These are phyloP conservation scores for Mortierella sp. DNA, from an alignment of 371 early-diverging fungal genomes.

Conservation along the genomic window DNA sequence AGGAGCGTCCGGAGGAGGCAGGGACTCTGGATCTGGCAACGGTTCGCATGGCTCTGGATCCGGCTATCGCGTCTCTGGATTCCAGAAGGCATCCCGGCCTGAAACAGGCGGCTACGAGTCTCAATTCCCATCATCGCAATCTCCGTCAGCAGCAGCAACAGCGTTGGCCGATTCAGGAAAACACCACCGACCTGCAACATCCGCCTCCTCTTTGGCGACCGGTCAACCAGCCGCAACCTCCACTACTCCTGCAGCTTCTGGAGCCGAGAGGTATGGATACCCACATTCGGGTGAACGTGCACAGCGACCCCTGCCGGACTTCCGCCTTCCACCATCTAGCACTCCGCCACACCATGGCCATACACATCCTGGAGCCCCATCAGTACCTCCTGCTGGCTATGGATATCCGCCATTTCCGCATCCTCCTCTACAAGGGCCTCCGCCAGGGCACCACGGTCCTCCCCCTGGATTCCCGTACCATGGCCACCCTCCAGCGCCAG, in stretches of 20 bases:
- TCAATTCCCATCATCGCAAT: not conserved
- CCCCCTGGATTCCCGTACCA: constrained; percentile 24
- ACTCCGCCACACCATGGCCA: constrained; percentile 3
- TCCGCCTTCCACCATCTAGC: not conserved
- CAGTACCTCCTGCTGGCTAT: constrained; percentile 18
- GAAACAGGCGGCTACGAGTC: constrained; percentile 32
- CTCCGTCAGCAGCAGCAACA: not conserved
- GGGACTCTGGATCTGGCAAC: constrained; percentile 12
- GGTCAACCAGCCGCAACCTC: not conserved
- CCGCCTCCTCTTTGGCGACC: not conserved
- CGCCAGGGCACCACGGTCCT: constrained; percentile 20
- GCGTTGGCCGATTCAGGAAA: not conserved
- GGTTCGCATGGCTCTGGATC: constrained; percentile 13
- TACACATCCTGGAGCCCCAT: constrained; percentile 1
- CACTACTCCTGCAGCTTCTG: not conserved
- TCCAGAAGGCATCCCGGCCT: constrained; percentile 39
- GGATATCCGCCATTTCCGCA: constrained; percentile 18
- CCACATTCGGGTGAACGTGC: too few species aligned
- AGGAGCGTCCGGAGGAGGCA: constrained; percentile 5
- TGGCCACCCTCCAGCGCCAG: constrained; percentile 24
- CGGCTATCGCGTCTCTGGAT: constrained; percentile 49
- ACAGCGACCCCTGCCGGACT: not conserved
- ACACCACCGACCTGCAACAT: constrained; percentile 3
- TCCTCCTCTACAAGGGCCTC: constrained; percentile 34
- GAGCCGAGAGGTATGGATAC: too few species aligned